Evolutionary conservation across 2,329 filamentous ascomycete genomes (phyloP).

Genomic region (Monilinia fructigena): DNA sequence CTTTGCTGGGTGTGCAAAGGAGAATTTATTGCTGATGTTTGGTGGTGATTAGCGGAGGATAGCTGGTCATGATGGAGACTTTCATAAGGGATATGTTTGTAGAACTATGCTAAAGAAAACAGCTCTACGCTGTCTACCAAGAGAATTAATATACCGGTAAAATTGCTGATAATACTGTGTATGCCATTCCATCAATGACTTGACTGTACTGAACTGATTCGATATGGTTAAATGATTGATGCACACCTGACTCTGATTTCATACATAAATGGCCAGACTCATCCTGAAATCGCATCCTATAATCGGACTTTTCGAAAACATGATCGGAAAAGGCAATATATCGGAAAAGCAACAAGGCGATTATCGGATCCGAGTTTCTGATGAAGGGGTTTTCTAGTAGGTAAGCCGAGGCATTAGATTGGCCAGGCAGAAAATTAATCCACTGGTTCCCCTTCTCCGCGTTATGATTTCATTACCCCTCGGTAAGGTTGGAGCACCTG

Average conservation of each 20-base stretch:
- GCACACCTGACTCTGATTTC: background rate
- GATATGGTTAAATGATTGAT: background rate
- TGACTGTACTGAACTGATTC: background rate
- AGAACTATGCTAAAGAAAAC: background rate
- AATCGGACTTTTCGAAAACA: background rate
- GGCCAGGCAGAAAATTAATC: background rate
- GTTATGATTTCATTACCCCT: background rate
- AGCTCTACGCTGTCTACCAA: background rate
- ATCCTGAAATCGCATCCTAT: constrained; percentile 16
- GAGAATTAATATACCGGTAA: constrained; percentile 13
- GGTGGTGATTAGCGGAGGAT: background rate
- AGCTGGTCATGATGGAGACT: background rate
- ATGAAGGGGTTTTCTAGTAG: background rate
- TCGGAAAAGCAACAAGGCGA: constrained; percentile 1
- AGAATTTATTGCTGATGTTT: background rate
- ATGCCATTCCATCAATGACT: constrained; percentile 2
- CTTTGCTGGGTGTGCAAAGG: background rate
- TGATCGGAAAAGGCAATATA: background rate
- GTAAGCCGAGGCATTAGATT: constrained; percentile 5
- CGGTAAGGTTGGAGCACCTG: background rate
- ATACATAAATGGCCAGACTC: background rate
- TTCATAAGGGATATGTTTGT: constrained; percentile 5
- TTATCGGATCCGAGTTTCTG: background rate
- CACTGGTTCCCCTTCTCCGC: background rate
- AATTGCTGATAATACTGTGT: background rate